Conservation (phyloP, 176 grass and related monocot species). For the Aegilops umbellulata region DNA sequence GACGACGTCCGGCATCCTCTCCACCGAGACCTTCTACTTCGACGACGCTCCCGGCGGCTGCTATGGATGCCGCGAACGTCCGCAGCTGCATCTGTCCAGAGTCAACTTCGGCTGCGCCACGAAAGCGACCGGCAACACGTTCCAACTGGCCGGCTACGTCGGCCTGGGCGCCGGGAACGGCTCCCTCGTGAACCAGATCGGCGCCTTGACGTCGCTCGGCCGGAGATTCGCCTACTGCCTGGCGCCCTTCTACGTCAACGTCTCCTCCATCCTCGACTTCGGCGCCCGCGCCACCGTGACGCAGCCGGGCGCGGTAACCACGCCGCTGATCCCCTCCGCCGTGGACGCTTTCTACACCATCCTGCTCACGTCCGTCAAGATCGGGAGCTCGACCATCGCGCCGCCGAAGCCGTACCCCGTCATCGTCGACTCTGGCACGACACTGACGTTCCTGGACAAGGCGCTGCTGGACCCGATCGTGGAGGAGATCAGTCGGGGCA, state of each 20-base stretch:
- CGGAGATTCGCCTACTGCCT: conserved; percentile 70
- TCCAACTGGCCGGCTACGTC: conserved; percentile 12
- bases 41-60: background rate
- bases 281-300: conserved; percentile 41
- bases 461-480: conserved; percentile 15
- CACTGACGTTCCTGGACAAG: conserved; percentile 38
- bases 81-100: conserved; percentile 48
- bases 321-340: background rate
- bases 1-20: background rate
- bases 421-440: conserved; percentile 64
- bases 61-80: background rate
- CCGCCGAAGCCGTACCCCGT: background rate
- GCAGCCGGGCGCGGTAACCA: conserved; percentile 16
- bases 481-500: background rate
- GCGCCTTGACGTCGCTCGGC: conserved; percentile 11
- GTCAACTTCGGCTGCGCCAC: background rate
- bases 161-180: conserved; percentile 38
- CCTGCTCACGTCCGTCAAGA: conserved; percentile 30
- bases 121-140: background rate
- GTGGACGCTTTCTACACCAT: conserved; percentile 41
- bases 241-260: background rate
- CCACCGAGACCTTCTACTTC: background rate
- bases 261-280: conserved; percentile 42
- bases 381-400: background rate
- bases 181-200: conserved; percentile 26